Evolutionary conservation across 2,329 filamentous ascomycete species (phyloP).

Genomic region (Raffaelea deltoideospora): DNA sequence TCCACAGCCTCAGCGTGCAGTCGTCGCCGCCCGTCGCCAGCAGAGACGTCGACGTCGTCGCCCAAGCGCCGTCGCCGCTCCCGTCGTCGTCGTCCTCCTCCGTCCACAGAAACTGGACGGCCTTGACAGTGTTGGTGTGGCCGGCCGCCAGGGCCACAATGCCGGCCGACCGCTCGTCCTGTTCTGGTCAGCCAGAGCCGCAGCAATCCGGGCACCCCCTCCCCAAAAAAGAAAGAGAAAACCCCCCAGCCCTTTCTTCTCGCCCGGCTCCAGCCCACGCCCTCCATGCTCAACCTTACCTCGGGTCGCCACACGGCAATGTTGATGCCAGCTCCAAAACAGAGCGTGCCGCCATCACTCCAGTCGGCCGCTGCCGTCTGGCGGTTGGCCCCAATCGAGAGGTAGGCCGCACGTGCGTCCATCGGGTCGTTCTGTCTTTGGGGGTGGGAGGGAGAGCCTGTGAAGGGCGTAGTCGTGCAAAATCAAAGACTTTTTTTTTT

Average conservation of each 20-base stretch:
- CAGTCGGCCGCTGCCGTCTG: conserved; percentile 86
- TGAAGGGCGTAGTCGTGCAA: too few species aligned
- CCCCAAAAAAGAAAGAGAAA: neutral
- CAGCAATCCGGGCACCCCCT: too few species aligned
- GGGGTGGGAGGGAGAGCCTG: too few species aligned
- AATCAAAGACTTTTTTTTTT: neutral
- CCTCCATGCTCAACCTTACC: conserved; percentile 41
- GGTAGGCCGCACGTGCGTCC: conserved; percentile 26
- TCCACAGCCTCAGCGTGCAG: conserved; percentile 63
- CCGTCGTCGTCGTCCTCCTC: neutral
- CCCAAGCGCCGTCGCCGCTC: conserved; percentile 16
- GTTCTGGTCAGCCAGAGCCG: too few species aligned
- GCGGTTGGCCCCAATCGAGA: conserved; percentile 77
- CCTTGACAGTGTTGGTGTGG: conserved; percentile 69
- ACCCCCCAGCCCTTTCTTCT: neutral
- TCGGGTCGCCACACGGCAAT: conserved; percentile 75
- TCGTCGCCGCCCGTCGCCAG: conserved; percentile 75
- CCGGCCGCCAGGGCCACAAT: conserved; percentile 54
- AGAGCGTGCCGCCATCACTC: conserved; percentile 58
- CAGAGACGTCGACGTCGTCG: neutral
- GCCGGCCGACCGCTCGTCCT: conserved; percentile 24
- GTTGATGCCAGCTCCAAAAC: conserved; percentile 80
- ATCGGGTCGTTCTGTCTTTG: neutral
- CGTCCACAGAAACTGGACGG: conserved; percentile 55
- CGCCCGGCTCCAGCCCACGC: neutral